phyloP scores from a whole-genome alignment of 2,329 filamentous ascomycete genomes.

The Fusarium sp. region DNA sequence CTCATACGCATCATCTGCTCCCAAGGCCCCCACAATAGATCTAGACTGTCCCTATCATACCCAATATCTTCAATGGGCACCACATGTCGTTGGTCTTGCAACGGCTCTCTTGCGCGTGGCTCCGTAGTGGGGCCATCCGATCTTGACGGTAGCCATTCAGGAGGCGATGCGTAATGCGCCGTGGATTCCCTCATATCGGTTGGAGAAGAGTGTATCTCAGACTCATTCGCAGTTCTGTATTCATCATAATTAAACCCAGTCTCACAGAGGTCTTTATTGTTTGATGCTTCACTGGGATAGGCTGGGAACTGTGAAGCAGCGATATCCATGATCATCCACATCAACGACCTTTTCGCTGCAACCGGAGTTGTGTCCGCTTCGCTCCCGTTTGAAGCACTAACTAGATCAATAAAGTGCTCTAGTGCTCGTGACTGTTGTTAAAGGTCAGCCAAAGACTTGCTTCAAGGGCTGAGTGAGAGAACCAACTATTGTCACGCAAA shows the following conservation, averaged over 20 bases:
- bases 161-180: slow-evolving; percentile 32
- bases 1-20: slow-evolving; percentile 23
- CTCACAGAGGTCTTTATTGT: background rate
- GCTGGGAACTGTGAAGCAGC: slow-evolving; percentile 27
- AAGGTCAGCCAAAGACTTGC: rapidly evolving
- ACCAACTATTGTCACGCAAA: slow-evolving; percentile 24
- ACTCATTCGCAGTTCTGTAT: background rate
- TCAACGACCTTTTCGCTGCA: slow-evolving; percentile 12
- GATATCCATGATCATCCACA: slow-evolving; percentile 27
- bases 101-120: background rate
- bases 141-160: slow-evolving; percentile 13
- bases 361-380: background rate
- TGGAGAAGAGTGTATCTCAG: background rate
- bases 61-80: background rate
- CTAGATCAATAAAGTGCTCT: slow-evolving; percentile 18
- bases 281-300: slow-evolving; percentile 1
- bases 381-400: rapidly evolving
- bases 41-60: background rate
- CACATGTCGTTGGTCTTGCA: background rate
- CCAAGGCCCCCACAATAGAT: slow-evolving; percentile 35
- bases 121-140: background rate
- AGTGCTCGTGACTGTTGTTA: slow-evolving; percentile 1
- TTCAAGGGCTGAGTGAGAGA: background rate
- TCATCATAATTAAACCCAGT: background rate
- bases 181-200: slow-evolving; percentile 34